These are phyloP conservation scores for Populus ilicifolia DNA, from an alignment of 345 rosid species.

Conservation along the genomic window DNA sequence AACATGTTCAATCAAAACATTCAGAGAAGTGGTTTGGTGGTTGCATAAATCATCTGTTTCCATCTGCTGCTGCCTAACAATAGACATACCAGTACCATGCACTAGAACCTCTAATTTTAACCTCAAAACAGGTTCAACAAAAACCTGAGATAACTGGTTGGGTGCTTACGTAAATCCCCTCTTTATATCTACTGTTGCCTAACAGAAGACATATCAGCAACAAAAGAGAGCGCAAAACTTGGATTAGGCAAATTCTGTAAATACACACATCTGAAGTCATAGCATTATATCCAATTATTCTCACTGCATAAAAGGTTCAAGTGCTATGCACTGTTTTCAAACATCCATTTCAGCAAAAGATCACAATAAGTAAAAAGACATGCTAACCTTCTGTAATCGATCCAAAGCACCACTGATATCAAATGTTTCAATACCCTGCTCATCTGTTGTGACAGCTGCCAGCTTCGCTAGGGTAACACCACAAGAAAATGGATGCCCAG, in stretches of 20 bases:
- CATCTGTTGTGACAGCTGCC: constrained; percentile 98
- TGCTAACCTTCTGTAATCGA: constrained; percentile 80
- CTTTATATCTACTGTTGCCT: too few relatives aligned
- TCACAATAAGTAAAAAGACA: constrained; percentile 20
- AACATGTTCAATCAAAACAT: too few relatives aligned
- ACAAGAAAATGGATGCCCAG: constrained; percentile 80
- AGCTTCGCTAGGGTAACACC: constrained; percentile 94
- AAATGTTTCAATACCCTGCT: constrained; percentile 92
- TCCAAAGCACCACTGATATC: constrained; percentile 98
- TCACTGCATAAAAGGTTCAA: not conserved
- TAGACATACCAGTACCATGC: not conserved
- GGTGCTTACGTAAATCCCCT: too few relatives aligned
- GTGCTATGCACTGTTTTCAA: constrained; percentile 1
- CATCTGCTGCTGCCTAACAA: not conserved
- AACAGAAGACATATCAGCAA: too few relatives aligned
- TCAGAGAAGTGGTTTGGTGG: too few relatives aligned
- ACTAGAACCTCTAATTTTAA: too few relatives aligned
- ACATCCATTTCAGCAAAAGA: constrained; percentile 12
- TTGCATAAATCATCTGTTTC: too few relatives aligned
- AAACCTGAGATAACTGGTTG: too few relatives aligned
- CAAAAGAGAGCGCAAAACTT: not conserved
- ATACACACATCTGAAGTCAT: not conserved
- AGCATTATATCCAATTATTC: not conserved
- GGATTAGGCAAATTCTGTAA: not conserved
- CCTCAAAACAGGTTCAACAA: too few relatives aligned